phyloP scores from a whole-genome alignment of 331 rosid genomes.

The Dryas integrifolia region DNA sequence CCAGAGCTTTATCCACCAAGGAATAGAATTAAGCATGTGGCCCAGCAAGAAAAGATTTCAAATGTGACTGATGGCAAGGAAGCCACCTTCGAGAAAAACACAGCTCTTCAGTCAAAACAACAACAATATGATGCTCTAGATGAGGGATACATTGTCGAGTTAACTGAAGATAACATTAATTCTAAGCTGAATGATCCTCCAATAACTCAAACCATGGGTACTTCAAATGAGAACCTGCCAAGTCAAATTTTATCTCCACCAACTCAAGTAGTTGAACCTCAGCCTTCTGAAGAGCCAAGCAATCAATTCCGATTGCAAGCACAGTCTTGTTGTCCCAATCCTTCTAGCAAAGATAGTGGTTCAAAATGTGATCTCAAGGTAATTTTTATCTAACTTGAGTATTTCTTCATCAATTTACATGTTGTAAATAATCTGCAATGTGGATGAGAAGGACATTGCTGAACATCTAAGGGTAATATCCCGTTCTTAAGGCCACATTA shows the following conservation, averaged over 20 bases:
- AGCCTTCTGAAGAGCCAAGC: constrained; percentile 7
- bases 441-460: constrained; percentile 94
- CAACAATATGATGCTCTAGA: background rate
- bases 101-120: background rate
- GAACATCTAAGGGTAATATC: constrained; percentile 84
- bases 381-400: background rate
- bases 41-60: background rate
- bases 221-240: constrained; percentile 1
- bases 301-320: background rate
- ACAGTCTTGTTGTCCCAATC: background rate
- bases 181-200: background rate
- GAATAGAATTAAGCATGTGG: background rate
- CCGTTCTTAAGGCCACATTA: constrained; percentile 24
- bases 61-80: background rate
- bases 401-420: background rate
- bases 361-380: background rate
- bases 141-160: background rate
- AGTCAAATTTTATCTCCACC: background rate
- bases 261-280: background rate
- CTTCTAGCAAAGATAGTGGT: background rate
- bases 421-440: constrained; percentile 67
- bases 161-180: background rate
- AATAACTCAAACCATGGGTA: background rate
- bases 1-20: background rate
- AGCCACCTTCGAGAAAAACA: background rate